Evolutionary conservation across 371 early-diverging fungal genomes (phyloP).

Genomic region (Rhizopus delemar): DNA sequence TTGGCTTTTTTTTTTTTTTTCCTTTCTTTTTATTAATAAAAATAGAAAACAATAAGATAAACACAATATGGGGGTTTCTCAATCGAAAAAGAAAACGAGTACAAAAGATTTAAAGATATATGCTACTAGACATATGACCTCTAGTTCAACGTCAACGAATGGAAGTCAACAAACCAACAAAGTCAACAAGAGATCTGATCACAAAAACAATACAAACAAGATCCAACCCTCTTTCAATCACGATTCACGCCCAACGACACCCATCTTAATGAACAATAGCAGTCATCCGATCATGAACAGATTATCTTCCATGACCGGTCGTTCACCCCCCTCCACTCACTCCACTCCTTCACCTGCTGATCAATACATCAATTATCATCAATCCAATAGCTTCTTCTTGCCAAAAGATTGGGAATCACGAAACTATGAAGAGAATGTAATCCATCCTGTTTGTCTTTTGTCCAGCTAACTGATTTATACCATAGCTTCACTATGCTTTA

Average conservation of each 20-base stretch:
- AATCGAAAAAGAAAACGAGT: slow-evolving; percentile 7
- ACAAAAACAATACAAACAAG: neutral
- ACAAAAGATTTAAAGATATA: slow-evolving; percentile 4
- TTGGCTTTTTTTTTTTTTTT: neutral
- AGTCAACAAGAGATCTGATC: neutral
- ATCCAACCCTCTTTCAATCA: neutral
- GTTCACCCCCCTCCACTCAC: neutral
- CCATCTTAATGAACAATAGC: neutral
- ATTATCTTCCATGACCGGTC: neutral
- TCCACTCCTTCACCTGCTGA: neutral
- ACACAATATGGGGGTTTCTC: slow-evolving; percentile 3
- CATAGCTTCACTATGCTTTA: slow-evolving; percentile 26
- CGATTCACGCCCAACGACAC: neutral
- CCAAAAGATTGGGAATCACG: slow-evolving; percentile 29
- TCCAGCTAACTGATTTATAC: neutral
- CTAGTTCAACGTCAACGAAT: neutral
- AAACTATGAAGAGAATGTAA: slow-evolving; percentile 23
- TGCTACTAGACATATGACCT: neutral
- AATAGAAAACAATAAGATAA: neutral
- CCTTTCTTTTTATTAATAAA: neutral
- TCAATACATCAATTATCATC: neutral
- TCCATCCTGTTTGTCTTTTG: neutral
- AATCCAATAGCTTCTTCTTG: slow-evolving; percentile 23
- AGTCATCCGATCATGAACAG: neutral
- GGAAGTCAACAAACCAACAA: neutral